Percentiles rank a stretch among this genome's conserved stretches.
These are phyloP conservation scores for Setomelanomma holmii DNA, from an alignment of 2,329 filamentous ascomycete genomes.

Conservation along the genomic window DNA sequence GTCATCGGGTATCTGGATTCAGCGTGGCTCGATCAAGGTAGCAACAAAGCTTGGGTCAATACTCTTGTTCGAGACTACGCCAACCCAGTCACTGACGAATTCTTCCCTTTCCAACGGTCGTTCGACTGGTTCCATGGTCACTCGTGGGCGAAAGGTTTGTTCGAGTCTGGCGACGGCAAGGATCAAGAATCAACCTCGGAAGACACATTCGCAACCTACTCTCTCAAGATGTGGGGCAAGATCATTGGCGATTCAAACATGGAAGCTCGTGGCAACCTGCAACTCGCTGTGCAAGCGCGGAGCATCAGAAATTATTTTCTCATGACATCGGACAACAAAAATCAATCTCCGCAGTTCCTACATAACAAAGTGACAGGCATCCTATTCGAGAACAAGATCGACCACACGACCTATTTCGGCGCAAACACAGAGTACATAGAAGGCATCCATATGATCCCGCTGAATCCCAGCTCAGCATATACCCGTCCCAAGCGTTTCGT, in stretches of 20 bases:
- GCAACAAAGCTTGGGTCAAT: constrained; percentile 83
- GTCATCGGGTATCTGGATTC: constrained; percentile 84
- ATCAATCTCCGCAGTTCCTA: constrained; percentile 78
- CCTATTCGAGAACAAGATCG: constrained; percentile 94
- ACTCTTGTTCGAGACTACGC: constrained; percentile 82
- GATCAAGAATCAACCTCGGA: constrained; percentile 93
- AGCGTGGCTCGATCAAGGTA: constrained; percentile 67
- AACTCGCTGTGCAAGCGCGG: constrained; percentile 79
- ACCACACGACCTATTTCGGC: constrained; percentile 91
- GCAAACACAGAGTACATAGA: constrained; percentile 70
- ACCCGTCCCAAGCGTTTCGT: constrained; percentile 77
- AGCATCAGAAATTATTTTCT: constrained; percentile 84
- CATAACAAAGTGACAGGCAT: constrained; percentile 78
- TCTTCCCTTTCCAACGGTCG: constrained; percentile 73
- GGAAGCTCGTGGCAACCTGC: constrained; percentile 81
- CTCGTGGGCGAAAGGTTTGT: constrained; percentile 89
- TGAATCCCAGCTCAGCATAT: constrained; percentile 74
- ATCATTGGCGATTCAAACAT: constrained; percentile 77
- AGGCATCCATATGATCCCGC: constrained; percentile 83
- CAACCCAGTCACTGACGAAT: constrained; percentile 73
- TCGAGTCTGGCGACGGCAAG: constrained; percentile 76
- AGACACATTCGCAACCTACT: constrained; percentile 87
- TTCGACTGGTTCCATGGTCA: constrained; percentile 96
- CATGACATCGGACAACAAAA: constrained; percentile 73
- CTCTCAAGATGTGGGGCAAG: constrained; percentile 92